A percentile compares a stretch with the other conserved stretches of the same genome.
Conservation (phyloP, 176 grass and related monocot species). For the Alopecurus myosuroides region DNA sequence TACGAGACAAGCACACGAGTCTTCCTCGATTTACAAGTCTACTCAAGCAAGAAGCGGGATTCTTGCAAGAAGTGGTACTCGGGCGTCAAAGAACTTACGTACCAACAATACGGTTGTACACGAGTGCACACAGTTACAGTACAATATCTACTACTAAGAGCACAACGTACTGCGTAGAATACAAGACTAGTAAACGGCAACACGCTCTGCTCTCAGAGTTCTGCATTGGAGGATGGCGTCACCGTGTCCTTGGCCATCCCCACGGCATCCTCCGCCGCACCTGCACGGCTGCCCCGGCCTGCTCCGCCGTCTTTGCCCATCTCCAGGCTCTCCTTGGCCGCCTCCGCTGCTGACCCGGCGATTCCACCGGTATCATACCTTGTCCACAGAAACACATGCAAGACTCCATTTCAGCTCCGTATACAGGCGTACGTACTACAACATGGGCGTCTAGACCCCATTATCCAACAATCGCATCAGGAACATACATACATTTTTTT, state of each 20-base stretch:
- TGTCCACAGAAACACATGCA: not conserved
- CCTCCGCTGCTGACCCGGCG: constrained; percentile 22
- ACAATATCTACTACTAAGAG: not conserved
- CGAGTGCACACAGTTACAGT: not conserved
- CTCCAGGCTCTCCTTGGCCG: constrained; percentile 54
- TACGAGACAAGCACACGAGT: not conserved
- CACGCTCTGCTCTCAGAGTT: constrained; percentile 3
- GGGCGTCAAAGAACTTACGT: not conserved
- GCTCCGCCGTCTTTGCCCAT: constrained; percentile 50
- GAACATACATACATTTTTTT: no score
- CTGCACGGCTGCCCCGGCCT: constrained; percentile 30
- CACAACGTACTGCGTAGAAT: not conserved
- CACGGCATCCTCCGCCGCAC: constrained; percentile 26
- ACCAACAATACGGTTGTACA: not conserved
- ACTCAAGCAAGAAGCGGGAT: not conserved
- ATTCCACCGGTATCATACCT: not conserved
- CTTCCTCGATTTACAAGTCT: not conserved
- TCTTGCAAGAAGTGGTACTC: not conserved
- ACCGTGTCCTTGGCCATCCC: constrained; percentile 45
- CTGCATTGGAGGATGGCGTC: not conserved
- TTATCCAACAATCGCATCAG: not conserved
- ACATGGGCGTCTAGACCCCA: not conserved
- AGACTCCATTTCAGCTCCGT: not conserved
- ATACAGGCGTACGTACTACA: not conserved
- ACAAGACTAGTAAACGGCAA: not conserved